Percentiles rank a stretch among this genome's conserved stretches.
phyloP scores from a whole-genome alignment of 441 rosid genomes.

The Pelargonium hybrid region DNA sequence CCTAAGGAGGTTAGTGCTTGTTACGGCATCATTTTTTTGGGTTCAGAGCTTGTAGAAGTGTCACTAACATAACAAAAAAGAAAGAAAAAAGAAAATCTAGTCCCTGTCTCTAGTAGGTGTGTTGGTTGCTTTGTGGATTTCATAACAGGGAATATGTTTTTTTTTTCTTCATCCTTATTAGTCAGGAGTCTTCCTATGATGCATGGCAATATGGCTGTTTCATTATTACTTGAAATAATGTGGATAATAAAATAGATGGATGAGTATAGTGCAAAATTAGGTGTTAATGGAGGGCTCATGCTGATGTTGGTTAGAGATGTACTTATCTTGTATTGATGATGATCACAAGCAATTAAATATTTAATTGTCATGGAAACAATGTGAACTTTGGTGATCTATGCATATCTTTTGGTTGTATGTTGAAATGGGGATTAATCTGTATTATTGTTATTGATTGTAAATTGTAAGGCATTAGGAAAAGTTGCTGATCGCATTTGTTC shows the following conservation, averaged over 20 bases:
- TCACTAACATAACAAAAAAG: no score
- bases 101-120: not conserved
- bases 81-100: no score
- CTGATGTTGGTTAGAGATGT: not conserved
- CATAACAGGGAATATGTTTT: not conserved
- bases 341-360: not conserved
- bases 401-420: not conserved
- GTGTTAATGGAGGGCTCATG: not conserved
- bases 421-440: not conserved
- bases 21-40: not conserved
- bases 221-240: not conserved
- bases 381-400: not conserved
- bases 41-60: not conserved
- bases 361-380: not conserved
- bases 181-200: not conserved
- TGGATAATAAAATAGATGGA: not conserved
- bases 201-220: not conserved
- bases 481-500: not conserved
- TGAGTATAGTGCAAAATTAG: not conserved
- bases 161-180: not conserved
- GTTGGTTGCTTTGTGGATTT: not conserved
- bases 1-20: constrained; percentile 71
- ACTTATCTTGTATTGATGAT: not conserved
- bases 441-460: not conserved
- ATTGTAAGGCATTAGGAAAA: not conserved